Evolutionary conservation across 1,284 basidiomycete genomes (phyloP), one percentile per base, ranked within the genome.

Genomic region (Mycena sp.): DNA sequence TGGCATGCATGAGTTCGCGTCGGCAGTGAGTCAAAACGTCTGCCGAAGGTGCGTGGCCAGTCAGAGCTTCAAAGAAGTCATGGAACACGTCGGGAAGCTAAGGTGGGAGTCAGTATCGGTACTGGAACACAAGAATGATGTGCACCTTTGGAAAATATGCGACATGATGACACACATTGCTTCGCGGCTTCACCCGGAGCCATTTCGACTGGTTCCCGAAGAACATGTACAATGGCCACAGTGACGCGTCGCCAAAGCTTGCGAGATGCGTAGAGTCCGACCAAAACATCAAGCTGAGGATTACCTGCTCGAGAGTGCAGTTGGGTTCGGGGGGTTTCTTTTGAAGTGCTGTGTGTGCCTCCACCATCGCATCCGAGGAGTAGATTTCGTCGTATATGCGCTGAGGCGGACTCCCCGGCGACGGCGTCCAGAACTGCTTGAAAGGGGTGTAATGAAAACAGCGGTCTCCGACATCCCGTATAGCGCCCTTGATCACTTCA

Each of bases 161-260:
- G 0, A 80, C 26, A 21, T 78, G 79, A 55, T 82, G 76, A 29
- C 70, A 73, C 7, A 74, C 64, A 7, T 26, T 35, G 0, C 43
- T 19, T 4, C 50, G 30, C 0, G 58, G 58, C n/a, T 60, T 60
- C 6, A 16, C 63, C 0, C 73, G 68, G 2, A 55, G 48, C 46
- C 79, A 81, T 64, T 82, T 82, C 0, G 75, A 76, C 25, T 73
- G 72, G 25, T 78, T 79, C 1, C 75, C 74, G 45, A 80, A 75
- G 26, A 68, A 77, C 0, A 78, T 28, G 55, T 81, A 81, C 1
- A 78, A 26, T 0, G 79, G 81, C 80, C 80, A 83, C 0, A 79
- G 61, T 6, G 69, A 65, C 2, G 74, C 71, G 2, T 66, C 60
- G 0, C 80, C 78, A 55, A 81, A 82, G 10, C 68, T 66, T 0